Evolutionary conservation across 352 stramenopile genomes (phyloP), one percentile per base, ranked within the genome.

Genomic region (Globisporangium splendens): DNA sequence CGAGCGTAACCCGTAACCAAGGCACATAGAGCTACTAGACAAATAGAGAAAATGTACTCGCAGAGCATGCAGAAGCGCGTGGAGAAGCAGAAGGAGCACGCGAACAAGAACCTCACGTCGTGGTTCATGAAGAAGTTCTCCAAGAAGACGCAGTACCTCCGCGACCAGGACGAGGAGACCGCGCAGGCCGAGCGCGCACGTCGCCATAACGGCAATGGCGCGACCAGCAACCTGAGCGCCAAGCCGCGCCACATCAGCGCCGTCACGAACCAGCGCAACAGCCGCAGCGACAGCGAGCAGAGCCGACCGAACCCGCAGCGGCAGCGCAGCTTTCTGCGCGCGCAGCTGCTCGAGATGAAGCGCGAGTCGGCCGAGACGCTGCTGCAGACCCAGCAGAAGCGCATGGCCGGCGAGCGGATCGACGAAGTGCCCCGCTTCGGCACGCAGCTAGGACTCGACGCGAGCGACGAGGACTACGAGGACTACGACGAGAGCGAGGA

Each of bases 331-430:
- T 91, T 88, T 39, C 35, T 91, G 46, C 74, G 79, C 13, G 71
- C 78, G 46, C 78, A 91, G 57, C 65, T 91, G 17, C 63, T 86
- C 39, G 81, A 91, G 66, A 91, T 91, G 81, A 91, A 91, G 73
- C 69, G 75, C 31, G 73, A 88, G 50, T 89, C 78, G 31, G 75
- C 77, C 8, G 81, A 88, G 46, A 69, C 75, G 46, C 50, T 91
- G 38, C 57, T 73, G 39, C 58, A 64, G 12, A 52, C 50, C 10
- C 68, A 69, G 42, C 68, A 79, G 56, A 75, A 83, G 63, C 59
- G 69, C 17, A 86, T 86, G 62, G 69, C 78, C 38, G 76, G 76
- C 41, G 50, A 83, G 43, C 11, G 70, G 10, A 52, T 70, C 14
- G 62, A 75, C 21, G 68, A 75, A 12, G 56, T 69, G 3, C 55